Base-by-base conservation (phyloP, 768 basidiomycete genomes). In the Pholiota molesta region DNA sequence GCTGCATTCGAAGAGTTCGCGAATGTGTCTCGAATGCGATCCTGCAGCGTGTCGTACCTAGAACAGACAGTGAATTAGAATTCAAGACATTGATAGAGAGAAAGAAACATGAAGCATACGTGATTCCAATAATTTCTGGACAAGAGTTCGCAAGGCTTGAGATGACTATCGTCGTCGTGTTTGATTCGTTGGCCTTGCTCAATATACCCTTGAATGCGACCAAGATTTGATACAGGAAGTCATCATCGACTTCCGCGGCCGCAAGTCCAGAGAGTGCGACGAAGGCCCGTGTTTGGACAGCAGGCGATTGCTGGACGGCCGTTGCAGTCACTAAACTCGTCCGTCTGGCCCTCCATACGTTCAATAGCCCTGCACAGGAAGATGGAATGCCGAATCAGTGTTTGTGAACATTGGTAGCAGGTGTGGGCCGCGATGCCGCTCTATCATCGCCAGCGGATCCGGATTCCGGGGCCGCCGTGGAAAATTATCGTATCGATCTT, bases 291-390 rank as follows among this genome's bases (percentile, higher is more conserved):
- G 90, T 87, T 70, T 97, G 95, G n/a, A 95, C 85, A 2, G 90
- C 87, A 0, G 93, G 90, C 4, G 92, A 93, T 52, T 90, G 83
- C 69, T 97, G 95, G 78, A 97, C 96, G 21, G 95, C 94, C 0
- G 91, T 92, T 1, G 92, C 87, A 1, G n/a, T n/a, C n/a, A n/a
- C n/a, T n/a, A n/a, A n/a, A n/a, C n/a, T n/a, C n/a, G n/a, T n/a
- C n/a, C n/a, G n/a, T n/a, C n/a, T n/a, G n/a, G n/a, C n/a, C n/a
- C 91, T 85, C 95, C 95, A 97, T 3, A 91, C 85, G 69, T 97
- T 97, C 33, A 91, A 75, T 3, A 93, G 73, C 11, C 88, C 92
- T 92, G 8, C 10, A 11, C 1, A 47, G 10, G 58, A 21, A 58
- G 54, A 13, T 35, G 33, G 33, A 35, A 35, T 8, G 11, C 3